Percentiles rank a stretch among this genome's conserved stretches.
Evolutionary conservation across 148 eudicot genomes (phyloP).

Genomic region (Rhododendron ferrugineum): DNA sequence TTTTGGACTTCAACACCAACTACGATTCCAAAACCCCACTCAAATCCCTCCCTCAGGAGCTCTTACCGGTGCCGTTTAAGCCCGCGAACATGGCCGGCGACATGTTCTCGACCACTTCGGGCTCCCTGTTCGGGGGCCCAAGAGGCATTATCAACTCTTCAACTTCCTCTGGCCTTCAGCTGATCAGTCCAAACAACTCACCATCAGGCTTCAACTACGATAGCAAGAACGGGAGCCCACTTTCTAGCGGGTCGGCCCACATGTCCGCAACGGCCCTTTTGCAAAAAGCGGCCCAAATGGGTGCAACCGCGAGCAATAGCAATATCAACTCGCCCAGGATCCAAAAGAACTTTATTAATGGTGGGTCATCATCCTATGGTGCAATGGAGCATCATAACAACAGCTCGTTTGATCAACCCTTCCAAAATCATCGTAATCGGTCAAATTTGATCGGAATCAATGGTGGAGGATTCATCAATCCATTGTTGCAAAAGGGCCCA

Average conservation of each 20-base stretch:
- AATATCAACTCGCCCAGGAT: constrained; percentile 36
- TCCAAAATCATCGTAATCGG: constrained; percentile 17
- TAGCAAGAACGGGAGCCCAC: constrained; percentile 13
- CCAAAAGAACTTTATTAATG: constrained; percentile 31
- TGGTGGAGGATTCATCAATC: constrained; percentile 11
- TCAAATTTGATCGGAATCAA: constrained; percentile 16
- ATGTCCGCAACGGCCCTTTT: constrained; percentile 49
- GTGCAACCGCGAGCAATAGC: constrained; percentile 39
- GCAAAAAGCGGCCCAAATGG: constrained; percentile 61
- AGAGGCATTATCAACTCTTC: constrained; percentile 20
- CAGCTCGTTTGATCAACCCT: constrained; percentile 12
- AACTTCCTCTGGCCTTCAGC: constrained; percentile 38
- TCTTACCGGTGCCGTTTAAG: constrained; percentile 35
- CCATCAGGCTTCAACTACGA: constrained; percentile 25
- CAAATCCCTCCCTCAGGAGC: constrained; percentile 31
- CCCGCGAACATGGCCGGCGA: constrained; percentile 39
- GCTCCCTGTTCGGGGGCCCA: constrained; percentile 30
- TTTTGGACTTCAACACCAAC: constrained; percentile 31
- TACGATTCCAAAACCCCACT: constrained; percentile 32
- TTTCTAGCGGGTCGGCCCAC: constrained; percentile 26
- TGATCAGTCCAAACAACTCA: constrained; percentile 24
- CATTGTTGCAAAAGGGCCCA: constrained; percentile 24
- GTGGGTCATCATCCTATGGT: constrained; percentile 9
- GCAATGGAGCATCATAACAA: constrained; percentile 13
- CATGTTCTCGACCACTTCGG: constrained; percentile 37